Base-by-base conservation (phyloP, 208 protist species). In the Endotrypanum monterogeii region DNA sequence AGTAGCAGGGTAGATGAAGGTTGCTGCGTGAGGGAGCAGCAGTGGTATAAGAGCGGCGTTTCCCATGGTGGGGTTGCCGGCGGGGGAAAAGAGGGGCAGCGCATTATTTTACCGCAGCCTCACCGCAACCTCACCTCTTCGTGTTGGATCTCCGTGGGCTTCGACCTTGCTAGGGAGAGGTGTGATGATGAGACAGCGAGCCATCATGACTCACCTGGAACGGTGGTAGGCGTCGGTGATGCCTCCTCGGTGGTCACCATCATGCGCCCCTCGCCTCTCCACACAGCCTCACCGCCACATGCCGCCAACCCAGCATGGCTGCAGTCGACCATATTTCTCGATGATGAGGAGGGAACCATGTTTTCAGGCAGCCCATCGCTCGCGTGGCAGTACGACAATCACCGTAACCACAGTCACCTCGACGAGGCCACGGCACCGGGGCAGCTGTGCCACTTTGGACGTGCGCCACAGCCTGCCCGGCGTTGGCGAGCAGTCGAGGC, bases 111-210 rank as follows among this genome's bases (percentile, higher is more conserved):
- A 3, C 76, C 70, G 54, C 79, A 84, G 65, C 79, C 74, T 44
- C 79, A 84, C 50, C 79, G 79, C 18, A 28, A 55, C 8, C 79
- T 84, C 67, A 84, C 79, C 28, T 57, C 79, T 11, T 79, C 79
- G 18, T 84, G 79, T 66, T 84, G 79, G 79, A 46, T 84, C 14
- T 73, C 79, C 3, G 35, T n/a, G 20, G 37, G 70, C n/a, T 14
- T 55, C 9, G 41, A 48, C 39, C 44, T 14, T 18, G 0, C 18
- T 23, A 23, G 14, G 8, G 37, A 39, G 12, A 20, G 28, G 4
- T 11, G 16, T 28, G 60, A 18, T n/a, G 60, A 44, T 30, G 60
- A 12, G 25, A 23, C 35, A 14, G 35, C 37, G 9, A 30, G 44
- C 23, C 48, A 67, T 39, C 12, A 52, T 25, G 7, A 14, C 25